Evolutionary conservation across 2,329 filamentous ascomycete species (phyloP).

Genomic region (Arthrobotrys iridis): DNA sequence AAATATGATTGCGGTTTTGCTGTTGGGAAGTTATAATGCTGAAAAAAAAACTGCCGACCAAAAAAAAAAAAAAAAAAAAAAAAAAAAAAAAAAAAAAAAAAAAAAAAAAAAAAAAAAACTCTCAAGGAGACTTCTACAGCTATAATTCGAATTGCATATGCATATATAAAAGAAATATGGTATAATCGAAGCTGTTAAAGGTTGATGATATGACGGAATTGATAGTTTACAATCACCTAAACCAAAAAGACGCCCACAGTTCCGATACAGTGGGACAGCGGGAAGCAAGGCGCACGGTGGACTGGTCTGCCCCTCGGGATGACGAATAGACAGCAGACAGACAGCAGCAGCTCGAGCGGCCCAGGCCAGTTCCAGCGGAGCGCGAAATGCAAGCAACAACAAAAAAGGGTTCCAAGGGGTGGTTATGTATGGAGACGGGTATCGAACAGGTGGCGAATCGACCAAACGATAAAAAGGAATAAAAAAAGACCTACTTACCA

Average conservation of each 20-base stretch:
- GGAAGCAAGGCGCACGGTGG: conserved; percentile 22
- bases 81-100: too few species aligned
- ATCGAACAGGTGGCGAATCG: conserved; percentile 9
- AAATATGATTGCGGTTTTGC: too few species aligned
- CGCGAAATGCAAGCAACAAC: not conserved
- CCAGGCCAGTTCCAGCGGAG: not conserved
- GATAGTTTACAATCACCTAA: conserved; percentile 6
- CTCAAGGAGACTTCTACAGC: too few species aligned
- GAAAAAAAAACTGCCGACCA: too few species aligned
- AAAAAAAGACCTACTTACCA: too few species aligned
- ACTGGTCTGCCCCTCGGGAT: conserved; percentile 25
- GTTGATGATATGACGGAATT: conserved; percentile 19
- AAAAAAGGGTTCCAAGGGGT: conserved; percentile 1
- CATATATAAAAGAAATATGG: too few species aligned
- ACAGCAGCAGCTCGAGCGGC: too few species aligned
- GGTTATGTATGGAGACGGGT: not conserved
- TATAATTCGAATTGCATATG: too few species aligned
- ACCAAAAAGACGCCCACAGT: conserved; percentile 11
- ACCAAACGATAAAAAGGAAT: not conserved
- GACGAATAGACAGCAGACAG: conserved; percentile 17
- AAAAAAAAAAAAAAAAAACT: too few species aligned
- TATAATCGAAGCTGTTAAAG: not conserved
- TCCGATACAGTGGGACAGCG: conserved; percentile 46
- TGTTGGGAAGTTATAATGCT: too few species aligned
- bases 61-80: too few species aligned